Evolutionary conservation across 345 rosid species (phyloP).

Genomic region (Acer negundo): DNA sequence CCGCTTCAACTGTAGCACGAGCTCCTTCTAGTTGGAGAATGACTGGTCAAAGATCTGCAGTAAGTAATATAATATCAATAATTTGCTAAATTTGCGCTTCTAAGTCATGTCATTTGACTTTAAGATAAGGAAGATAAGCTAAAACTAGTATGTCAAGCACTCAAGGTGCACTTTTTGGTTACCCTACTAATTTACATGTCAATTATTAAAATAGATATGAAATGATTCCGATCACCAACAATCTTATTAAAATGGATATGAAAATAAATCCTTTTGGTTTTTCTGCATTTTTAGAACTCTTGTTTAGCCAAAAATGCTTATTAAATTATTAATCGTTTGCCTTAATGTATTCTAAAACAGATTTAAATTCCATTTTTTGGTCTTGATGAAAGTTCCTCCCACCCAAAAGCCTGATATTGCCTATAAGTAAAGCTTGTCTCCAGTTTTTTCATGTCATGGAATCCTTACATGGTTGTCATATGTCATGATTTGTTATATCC

Average conservation of each 20-base stretch:
- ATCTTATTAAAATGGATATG: too few relatives aligned
- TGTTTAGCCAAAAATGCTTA: not conserved
- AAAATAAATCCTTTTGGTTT: not conserved
- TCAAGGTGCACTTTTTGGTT: not conserved
- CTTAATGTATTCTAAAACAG: not conserved
- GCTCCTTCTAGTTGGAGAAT: slow-evolving; percentile 46
- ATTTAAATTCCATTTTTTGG: too few relatives aligned
- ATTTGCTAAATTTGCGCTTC: slow-evolving; percentile 1
- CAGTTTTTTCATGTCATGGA: not conserved
- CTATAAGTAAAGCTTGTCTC: not conserved
- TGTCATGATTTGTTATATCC: not conserved
- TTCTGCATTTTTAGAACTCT: not conserved
- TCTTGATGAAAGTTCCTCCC: not conserved
- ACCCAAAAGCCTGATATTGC: not conserved
- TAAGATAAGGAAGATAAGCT: not conserved
- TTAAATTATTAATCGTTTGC: not conserved
- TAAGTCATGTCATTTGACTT: not conserved
- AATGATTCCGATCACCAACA: not conserved
- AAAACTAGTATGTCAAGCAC: not conserved
- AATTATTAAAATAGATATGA: not conserved
- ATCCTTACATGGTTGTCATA: not conserved
- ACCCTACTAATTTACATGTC: not conserved
- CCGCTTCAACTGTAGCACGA: slow-evolving; percentile 53
- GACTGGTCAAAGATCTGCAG: slow-evolving; percentile 36
- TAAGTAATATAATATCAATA: slow-evolving; percentile 28